Base-by-base conservation (phyloP, 2,329 filamentous ascomycete species). In the Colletotrichum incanum region DNA sequence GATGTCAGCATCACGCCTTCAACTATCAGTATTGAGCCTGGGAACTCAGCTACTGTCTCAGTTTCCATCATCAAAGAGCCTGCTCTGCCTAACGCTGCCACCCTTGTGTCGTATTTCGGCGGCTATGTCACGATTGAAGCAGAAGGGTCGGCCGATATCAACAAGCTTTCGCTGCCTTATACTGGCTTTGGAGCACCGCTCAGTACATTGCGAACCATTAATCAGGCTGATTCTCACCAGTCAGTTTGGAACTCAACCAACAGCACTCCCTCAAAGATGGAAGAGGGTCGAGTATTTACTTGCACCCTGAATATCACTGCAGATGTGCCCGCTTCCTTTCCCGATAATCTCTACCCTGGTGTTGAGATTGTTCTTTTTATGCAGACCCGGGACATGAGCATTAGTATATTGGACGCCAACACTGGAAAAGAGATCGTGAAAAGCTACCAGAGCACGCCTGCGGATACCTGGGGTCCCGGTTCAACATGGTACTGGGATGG, bases 81-180 rank as follows among this genome's bases (percentile, higher is more conserved):
- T 2, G 58, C 16, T 5, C 64, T 74, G 11, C 34, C 64, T 14
- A 63, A 71, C 16, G 67, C 77, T 23, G 49, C 76, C 3, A 64
- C 73, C 1, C 76, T 74, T 12, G 64, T 80, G 23, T 79, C 79
- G 9, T 72, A 79, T 34, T 80, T 79, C 43, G 75, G 76, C 34
- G 79, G 79, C 26, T 79, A 77, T 65, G 71, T 80, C 41, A 66
- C 76, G 23, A 74, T 80, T 54, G 74, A 73, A 9, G 64, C 64
- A 34, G 65, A 71, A 7, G 67, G 67, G 1, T 56, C 56, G n/a
- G n/a, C 43, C 41, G 64, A 71, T 7, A n/a, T 58, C 1, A 58
- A 71, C n/a, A 62, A 52, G n/a, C 14, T 71, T 11, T 62, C 55
- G 1, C 56, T 71, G 1, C 64, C 64, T 1, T 71, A 71, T 3